Evolutionary conservation across 768 basidiomycete genomes (phyloP), one percentile per base, ranked within the genome.

Genomic region (Tephrocybe sp.): DNA sequence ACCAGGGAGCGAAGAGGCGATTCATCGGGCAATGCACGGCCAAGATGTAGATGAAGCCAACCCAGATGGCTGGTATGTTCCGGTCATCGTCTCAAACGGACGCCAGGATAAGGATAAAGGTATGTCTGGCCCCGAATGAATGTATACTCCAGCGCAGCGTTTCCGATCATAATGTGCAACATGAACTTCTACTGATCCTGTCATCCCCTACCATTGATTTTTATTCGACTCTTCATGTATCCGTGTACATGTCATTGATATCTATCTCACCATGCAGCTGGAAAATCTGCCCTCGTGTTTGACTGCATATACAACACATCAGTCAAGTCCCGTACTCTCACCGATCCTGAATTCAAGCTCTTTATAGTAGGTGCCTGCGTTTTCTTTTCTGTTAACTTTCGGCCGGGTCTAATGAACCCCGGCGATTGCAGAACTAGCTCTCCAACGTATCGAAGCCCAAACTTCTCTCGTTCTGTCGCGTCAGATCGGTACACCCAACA

Each of bases 401-500:
- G n/a, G 21, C 31, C 16, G 31, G 9, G 15, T 3, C 18, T 31
- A 6, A 13, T 10, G 21, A 36, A 15, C 11, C 16, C 39, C 30
- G 39, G 27, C 5, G 5, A 22, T 9, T 25, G 30, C 55, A 90
- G 87, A 90, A 65, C 75, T 88, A 9, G 80, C 82, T 0, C 62
- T 89, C 3, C 84, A 85, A 57, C 80, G 79, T 8, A 77, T 87
- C 39, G 85, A 88, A 66, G 73, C 74, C 0, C 83, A 86, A 53
- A 74, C 78, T 7, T 59, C 72, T 3, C 60, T 88, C n/a, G 55
- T 70, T 0, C 75, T 91, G 37, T 88, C 88, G 1, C 79, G 87
- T 19, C 73, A 79, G 41, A 80, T 91, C 52, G 77, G 76, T 19
- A 85, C 78, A 0, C 89, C 89, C 4, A 92, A 91, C 64, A 88